A percentile compares a stretch with the other conserved stretches of the same genome.
phyloP scores from a whole-genome alignment of 2,329 filamentous ascomycete genomes.

The Bretziella fagacearum region DNA sequence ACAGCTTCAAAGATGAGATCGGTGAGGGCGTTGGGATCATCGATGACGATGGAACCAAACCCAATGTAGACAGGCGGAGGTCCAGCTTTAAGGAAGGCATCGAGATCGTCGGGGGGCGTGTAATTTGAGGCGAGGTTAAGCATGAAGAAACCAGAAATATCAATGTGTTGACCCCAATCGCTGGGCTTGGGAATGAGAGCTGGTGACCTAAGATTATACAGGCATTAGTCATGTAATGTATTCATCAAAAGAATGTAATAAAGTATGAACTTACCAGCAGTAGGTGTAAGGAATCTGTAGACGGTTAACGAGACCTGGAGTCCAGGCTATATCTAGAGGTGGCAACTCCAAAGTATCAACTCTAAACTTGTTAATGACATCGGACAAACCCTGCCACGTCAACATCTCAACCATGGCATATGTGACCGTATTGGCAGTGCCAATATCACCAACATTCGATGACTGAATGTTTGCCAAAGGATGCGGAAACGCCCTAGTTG shows the following conservation, averaged over 20 bases:
- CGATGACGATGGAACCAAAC: conserved; percentile 68
- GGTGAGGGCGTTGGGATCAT: conserved; percentile 56
- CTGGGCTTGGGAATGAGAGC: conserved; percentile 61
- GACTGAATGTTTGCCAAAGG: conserved; percentile 68
- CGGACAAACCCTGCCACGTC: conserved; percentile 82
- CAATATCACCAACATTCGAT: conserved; percentile 50
- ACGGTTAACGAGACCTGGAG: conserved; percentile 59
- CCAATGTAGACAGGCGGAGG: conserved; percentile 66
- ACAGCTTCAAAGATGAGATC: conserved; percentile 56
- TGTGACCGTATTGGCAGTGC: conserved; percentile 66
- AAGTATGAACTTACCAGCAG: too few relatives aligned
- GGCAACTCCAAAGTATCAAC: conserved; percentile 59
- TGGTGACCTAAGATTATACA: conserved; percentile 47
- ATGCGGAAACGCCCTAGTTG: conserved; percentile 71
- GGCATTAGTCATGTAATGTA: too few relatives aligned
- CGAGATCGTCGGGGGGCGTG: conserved; percentile 46
- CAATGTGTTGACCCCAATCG: conserved; percentile 58
- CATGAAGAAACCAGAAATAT: conserved; percentile 63
- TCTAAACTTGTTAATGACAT: conserved; percentile 78
- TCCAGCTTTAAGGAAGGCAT: conserved; percentile 48
- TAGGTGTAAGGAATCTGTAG: conserved; percentile 75
- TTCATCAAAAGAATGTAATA: too few relatives aligned
- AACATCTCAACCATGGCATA: conserved; percentile 80
- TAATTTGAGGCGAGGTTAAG: conserved; percentile 50
- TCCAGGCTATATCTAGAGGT: conserved; percentile 63